Base-by-base conservation (phyloP, 2,329 filamentous ascomycete genomes). In the Aspergillus pseudotamarii region DNA sequence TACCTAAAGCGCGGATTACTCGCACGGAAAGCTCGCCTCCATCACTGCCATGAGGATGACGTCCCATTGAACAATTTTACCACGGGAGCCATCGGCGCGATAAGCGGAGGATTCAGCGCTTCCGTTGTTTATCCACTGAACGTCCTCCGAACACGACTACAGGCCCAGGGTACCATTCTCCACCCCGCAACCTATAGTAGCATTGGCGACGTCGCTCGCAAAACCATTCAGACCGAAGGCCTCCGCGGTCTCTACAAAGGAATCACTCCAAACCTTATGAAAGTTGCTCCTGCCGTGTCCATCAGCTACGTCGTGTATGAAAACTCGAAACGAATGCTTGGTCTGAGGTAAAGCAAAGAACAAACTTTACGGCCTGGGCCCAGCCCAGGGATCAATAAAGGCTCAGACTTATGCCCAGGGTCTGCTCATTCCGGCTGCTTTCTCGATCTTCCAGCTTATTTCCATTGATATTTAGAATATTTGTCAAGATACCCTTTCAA, bases 81-180 rank as follows among this genome's bases (percentile, higher is more conserved):
- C 36, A 95, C 94, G 6, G 95, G 93, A 56, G 86, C 91, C 46
- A 96, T 98, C 73, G 95, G 95, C 56, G 95, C 94, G 5, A 89
- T 92, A 56, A 96, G 93, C 50, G 95, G 95, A 48, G 94, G 94
- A 0, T 89, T 97, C 64, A 94, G 95, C 65, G 95, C 95, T 4
- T 92, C 90, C n/a, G 87, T 94, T 14, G 95, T 99, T 41, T 99
- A 99, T 74, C 95, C 95, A 0, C 83, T 99, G 69, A 99, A 99
- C 74, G 88, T 99, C 57, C 86, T 99, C 26, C 89, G 95, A 62
- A 99, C 95, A 4, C 86, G 94, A 69, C 81, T 98, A 66, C 95
- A 99, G 80, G 96, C 93, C 12, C 95, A 98, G 79, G 95, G 95
- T 60, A 98, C 95, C 0, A 86, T 89, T n/a, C 88, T 96, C 75